phyloP scores from a whole-genome alignment of 2,329 filamentous ascomycete species.

The Fusarium aywerte region DNA sequence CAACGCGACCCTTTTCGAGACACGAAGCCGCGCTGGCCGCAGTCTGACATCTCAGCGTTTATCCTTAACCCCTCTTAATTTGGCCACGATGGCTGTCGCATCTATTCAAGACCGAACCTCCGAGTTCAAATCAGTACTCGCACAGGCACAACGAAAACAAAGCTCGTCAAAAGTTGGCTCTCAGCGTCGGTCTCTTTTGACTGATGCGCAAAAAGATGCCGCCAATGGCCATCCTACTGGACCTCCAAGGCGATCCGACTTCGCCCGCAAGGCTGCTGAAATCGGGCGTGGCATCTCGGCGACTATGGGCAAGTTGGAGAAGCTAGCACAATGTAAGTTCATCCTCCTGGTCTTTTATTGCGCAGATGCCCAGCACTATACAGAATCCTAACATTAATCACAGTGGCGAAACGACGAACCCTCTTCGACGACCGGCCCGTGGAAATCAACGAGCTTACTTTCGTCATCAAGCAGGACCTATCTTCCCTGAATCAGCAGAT shows the following conservation, averaged over 20 bases:
- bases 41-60: slow-evolving; percentile 38
- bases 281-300: slow-evolving; percentile 91
- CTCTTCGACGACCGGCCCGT: slow-evolving; percentile 97
- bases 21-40: slow-evolving; percentile 52
- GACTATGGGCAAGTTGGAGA: slow-evolving; percentile 95
- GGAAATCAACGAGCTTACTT: slow-evolving; percentile 96
- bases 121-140: slow-evolving; percentile 93
- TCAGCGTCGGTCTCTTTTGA: slow-evolving; percentile 83
- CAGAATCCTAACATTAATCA: slow-evolving; percentile 19
- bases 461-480: slow-evolving; percentile 97
- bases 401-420: slow-evolving; percentile 94
- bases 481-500: slow-evolving; percentile 87
- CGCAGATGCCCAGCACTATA: neutral
- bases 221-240: slow-evolving; percentile 61
- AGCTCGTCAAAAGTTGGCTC: slow-evolving; percentile 79
- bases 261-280: slow-evolving; percentile 89
- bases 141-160: slow-evolving; percentile 84
- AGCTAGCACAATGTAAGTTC: slow-evolving; percentile 80
- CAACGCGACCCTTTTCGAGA: slow-evolving; percentile 27
- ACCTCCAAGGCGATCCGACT: slow-evolving; percentile 80
- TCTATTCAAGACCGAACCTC: slow-evolving; percentile 96
- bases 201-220: slow-evolving; percentile 75
- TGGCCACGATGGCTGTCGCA: slow-evolving; percentile 66
- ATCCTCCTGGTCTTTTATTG: neutral
- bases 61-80: slow-evolving; percentile 31